Evolutionary conservation across 2,329 filamentous ascomycete genomes (phyloP).

Genomic region (Pseudocercospora cruenta): DNA sequence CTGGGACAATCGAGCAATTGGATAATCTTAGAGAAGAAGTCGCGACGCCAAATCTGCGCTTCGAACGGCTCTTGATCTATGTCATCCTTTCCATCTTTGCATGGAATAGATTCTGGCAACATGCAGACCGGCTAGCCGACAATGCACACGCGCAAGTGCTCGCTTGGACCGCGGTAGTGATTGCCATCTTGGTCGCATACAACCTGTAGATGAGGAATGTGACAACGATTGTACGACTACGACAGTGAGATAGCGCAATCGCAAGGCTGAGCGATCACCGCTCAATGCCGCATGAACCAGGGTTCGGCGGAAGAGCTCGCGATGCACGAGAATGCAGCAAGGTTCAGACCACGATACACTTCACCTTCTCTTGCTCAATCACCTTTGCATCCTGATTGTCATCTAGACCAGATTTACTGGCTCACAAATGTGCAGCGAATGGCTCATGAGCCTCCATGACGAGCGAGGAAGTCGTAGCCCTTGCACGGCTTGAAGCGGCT

Average conservation of each 20-base stretch:
- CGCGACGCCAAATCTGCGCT: conserved; percentile 18
- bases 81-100: conserved; percentile 29
- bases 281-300: conserved; percentile 1
- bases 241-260: neutral
- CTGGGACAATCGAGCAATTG: conserved; percentile 2
- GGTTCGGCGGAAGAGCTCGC: conserved; percentile 5
- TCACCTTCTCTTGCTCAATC: neutral
- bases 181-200: conserved; percentile 28
- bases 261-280: conserved; percentile 9
- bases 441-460: neutral
- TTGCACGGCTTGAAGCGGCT: neutral
- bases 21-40: conserved; percentile 18
- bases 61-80: conserved; percentile 29
- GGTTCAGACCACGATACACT: neutral
- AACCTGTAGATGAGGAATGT: conserved; percentile 21
- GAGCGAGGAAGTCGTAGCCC: neutral
- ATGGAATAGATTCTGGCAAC: conserved; percentile 37
- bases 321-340: neutral
- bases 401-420: neutral
- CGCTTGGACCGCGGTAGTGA: conserved; percentile 29
- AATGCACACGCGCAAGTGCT: conserved; percentile 27
- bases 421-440: neutral
- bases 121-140: conserved; percentile 30
- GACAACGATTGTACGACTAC: neutral
- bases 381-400: neutral